Conservation (phyloP, 768 basidiomycete species). For the Nidularia pulvinata region DNA sequence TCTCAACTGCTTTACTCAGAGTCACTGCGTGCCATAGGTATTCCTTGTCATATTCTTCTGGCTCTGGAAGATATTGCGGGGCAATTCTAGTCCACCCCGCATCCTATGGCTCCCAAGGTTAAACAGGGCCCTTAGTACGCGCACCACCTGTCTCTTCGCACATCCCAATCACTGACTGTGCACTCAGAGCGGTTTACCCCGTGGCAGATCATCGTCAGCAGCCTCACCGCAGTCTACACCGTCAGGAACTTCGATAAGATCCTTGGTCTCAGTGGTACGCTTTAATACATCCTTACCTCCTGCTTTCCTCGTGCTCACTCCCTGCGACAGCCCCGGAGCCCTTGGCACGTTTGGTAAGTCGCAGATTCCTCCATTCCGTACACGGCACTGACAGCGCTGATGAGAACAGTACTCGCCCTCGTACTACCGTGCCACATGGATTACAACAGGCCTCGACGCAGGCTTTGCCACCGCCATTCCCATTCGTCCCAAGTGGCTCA, state of each 20-base stretch:
- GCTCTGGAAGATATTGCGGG: slow-evolving; percentile 76
- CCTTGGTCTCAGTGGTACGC: slow-evolving; percentile 41
- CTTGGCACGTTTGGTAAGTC: slow-evolving; percentile 77
- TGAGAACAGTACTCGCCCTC: slow-evolving; percentile 77
- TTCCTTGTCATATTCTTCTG: slow-evolving; percentile 92
- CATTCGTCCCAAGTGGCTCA: slow-evolving; percentile 89
- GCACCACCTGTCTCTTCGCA: background rate
- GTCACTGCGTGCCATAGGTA: slow-evolving; percentile 50
- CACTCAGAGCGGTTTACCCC: slow-evolving; percentile 80
- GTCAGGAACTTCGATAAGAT: slow-evolving; percentile 84
- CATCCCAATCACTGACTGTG: background rate
- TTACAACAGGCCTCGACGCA: slow-evolving; percentile 92
- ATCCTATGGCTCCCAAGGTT: slow-evolving; percentile 60
- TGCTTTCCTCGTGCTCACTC: too few species aligned
- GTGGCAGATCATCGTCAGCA: slow-evolving; percentile 93
- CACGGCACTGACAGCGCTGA: background rate
- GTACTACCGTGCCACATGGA: slow-evolving; percentile 97
- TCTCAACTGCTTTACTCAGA: background rate
- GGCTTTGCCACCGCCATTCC: slow-evolving; percentile 97
- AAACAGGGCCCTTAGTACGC: slow-evolving; percentile 64
- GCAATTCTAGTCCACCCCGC: slow-evolving; percentile 63
- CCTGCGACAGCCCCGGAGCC: slow-evolving; percentile 81
- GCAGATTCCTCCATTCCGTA: background rate
- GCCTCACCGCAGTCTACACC: slow-evolving; percentile 84
- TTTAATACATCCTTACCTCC: too few species aligned